Percentiles rank a stretch among this genome's conserved stretches.
Evolutionary conservation across 306 rosid genomes (phyloP).

Genomic region (Canavalia ensiformis): DNA sequence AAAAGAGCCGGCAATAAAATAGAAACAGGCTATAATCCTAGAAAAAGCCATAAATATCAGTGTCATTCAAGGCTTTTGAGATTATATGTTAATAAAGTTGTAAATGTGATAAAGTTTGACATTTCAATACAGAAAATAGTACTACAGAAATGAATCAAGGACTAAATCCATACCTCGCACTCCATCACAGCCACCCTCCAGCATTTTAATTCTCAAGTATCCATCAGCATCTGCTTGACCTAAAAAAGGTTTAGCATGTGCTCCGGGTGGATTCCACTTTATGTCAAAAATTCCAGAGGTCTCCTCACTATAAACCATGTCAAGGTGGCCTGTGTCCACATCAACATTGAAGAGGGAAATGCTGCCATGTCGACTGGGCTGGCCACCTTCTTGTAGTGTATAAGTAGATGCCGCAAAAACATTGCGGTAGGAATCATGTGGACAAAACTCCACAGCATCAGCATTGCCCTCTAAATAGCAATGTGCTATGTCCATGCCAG

Average conservation of each 20-base stretch:
- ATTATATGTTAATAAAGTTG: background rate
- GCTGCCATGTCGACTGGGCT: constrained; percentile 77
- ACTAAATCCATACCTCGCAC: constrained; percentile 59
- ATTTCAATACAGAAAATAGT: constrained; percentile 3
- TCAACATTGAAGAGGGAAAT: constrained; percentile 70
- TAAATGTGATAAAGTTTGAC: constrained; percentile 9
- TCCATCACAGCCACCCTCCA: constrained; percentile 54
- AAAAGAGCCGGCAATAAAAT: background rate
- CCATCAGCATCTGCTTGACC: constrained; percentile 93
- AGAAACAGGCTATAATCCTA: constrained; percentile 15
- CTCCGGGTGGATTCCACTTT: constrained; percentile 71
- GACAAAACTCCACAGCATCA: constrained; percentile 86
- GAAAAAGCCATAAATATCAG: constrained; percentile 9
- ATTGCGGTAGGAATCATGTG: constrained; percentile 60
- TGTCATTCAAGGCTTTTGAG: background rate
- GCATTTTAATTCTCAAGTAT: constrained; percentile 70
- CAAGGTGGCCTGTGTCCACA: constrained; percentile 53
- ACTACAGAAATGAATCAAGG: constrained; percentile 11
- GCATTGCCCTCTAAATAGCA: constrained; percentile 81
- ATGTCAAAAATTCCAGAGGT: constrained; percentile 81
- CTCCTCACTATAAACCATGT: constrained; percentile 59
- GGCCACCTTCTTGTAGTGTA: constrained; percentile 76
- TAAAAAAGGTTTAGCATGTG: constrained; percentile 59
- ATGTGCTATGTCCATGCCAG: constrained; percentile 76
- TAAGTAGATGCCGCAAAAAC: constrained; percentile 87